Evolutionary conservation across 208 protist genomes (phyloP).

Genomic region (Herpetomonas tarakana): DNA sequence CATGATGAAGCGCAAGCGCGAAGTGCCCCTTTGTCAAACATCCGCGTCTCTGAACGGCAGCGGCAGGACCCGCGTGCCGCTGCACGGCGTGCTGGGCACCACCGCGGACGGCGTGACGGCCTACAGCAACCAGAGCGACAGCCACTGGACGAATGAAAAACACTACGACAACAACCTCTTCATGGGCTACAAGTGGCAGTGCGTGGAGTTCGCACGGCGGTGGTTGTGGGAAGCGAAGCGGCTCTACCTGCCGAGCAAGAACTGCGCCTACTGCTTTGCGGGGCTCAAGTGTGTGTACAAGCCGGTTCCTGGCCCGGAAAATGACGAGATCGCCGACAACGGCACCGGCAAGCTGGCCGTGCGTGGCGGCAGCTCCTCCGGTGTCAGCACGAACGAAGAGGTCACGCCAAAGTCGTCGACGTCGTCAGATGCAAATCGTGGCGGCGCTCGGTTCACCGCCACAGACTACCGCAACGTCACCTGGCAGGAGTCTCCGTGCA

Average conservation of each 20-base stretch:
- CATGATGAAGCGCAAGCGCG: no score
- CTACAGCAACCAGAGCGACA: conserved; percentile 68
- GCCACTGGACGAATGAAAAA: conserved; percentile 37
- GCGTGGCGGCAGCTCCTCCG: background rate
- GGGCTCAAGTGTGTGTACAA: conserved; percentile 25
- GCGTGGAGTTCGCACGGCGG: conserved; percentile 81
- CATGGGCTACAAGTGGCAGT: conserved; percentile 88
- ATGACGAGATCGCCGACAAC: conserved; percentile 9
- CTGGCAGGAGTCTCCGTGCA: conserved; percentile 39
- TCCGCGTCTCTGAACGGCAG: no score
- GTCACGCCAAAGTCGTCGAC: no score
- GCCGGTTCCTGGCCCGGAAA: conserved; percentile 11
- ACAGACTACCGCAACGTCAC: conserved; percentile 15
- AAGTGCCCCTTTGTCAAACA: no score
- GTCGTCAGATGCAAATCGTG: no score
- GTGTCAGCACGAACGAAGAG: no score
- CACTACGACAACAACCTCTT: conserved; percentile 52
- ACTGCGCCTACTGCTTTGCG: conserved; percentile 43
- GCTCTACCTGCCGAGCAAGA: conserved; percentile 50
- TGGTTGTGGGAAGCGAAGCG: conserved; percentile 65
- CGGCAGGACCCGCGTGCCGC: conserved; percentile 13
- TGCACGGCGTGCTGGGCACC: conserved; percentile 54
- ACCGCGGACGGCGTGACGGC: conserved; percentile 49
- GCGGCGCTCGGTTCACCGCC: conserved; percentile 1
- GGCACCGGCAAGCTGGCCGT: background rate